Evolutionary conservation across 108 stramenopile genomes (phyloP).

Genomic region (Conticribra weissflogii): DNA sequence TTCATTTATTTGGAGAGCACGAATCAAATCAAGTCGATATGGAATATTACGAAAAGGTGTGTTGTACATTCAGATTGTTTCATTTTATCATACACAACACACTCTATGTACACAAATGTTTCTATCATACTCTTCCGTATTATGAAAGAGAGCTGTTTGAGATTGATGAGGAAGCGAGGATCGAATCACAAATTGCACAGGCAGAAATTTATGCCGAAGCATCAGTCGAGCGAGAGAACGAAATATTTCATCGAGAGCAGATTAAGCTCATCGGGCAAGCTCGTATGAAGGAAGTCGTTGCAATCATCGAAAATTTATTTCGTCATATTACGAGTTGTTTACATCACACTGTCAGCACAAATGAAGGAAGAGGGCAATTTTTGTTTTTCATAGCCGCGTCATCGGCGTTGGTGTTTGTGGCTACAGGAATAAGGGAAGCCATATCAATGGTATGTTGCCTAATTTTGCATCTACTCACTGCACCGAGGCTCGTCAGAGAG

Average conservation of each 20-base stretch:
- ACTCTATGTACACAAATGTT: no score
- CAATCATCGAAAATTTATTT: slow-evolving; percentile 48
- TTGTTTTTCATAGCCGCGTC: slow-evolving; percentile 38
- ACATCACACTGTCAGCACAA: slow-evolving; percentile 38
- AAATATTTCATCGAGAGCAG: slow-evolving; percentile 31
- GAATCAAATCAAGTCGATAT: slow-evolving; percentile 24
- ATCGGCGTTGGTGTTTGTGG: slow-evolving; percentile 35
- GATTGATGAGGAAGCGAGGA: slow-evolving; percentile 35
- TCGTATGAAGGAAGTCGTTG: slow-evolving; percentile 35
- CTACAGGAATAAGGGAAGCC: slow-evolving; percentile 44
- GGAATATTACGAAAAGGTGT: slow-evolving; percentile 31
- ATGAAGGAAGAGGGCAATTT: slow-evolving; percentile 45
- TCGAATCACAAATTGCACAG: slow-evolving; percentile 39
- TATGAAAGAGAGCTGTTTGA: slow-evolving; percentile 35
- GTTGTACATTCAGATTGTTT: neutral
- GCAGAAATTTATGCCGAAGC: slow-evolving; percentile 54
- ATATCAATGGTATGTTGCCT: slow-evolving; percentile 34
- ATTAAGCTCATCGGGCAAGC: slow-evolving; percentile 52
- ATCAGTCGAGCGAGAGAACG: slow-evolving; percentile 53
- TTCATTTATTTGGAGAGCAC: slow-evolving; percentile 23
- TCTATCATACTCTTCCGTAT: no score
- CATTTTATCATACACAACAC: no score
- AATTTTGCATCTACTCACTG: slow-evolving; percentile 38
- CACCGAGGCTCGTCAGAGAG: slow-evolving; percentile 58
- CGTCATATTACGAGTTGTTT: slow-evolving; percentile 39